phyloP scores from a whole-genome alignment of 73 alveolate species.

The Paramecium biaurelia region DNA sequence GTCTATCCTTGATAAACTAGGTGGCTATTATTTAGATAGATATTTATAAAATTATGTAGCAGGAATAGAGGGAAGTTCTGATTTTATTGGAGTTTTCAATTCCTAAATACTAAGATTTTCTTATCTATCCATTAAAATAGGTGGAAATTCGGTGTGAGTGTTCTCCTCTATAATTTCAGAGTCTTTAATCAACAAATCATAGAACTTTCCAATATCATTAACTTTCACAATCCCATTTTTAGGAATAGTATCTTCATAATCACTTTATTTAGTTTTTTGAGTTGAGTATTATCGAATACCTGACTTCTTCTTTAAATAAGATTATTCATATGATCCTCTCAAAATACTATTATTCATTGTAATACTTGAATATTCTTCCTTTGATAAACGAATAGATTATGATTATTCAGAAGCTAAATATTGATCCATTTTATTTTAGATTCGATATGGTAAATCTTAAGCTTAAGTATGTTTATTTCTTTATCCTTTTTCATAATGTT shows the following conservation, averaged over 20 bases:
- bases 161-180: neutral
- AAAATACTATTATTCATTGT: neutral
- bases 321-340: conserved; percentile 35
- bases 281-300: neutral
- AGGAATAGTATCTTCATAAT: neutral
- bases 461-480: neutral
- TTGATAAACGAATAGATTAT: neutral
- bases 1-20: neutral
- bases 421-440: neutral
- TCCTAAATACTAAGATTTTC: neutral
- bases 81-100: neutral
- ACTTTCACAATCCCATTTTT: conserved; percentile 12
- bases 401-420: neutral
- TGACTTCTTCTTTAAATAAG: conserved; percentile 13
- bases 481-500: neutral
- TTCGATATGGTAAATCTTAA: neutral
- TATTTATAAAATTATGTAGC: conserved; percentile 36
- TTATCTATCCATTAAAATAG: neutral
- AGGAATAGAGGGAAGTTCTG: conserved; percentile 12
- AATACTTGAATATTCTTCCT: conserved; percentile 37
- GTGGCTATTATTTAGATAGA: neutral
- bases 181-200: conserved; percentile 17
- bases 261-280: neutral
- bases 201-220: conserved; percentile 26
- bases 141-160: neutral